Evolutionary conservation across 257 asterid species (phyloP).

Genomic region (Jacaranda copaia): DNA sequence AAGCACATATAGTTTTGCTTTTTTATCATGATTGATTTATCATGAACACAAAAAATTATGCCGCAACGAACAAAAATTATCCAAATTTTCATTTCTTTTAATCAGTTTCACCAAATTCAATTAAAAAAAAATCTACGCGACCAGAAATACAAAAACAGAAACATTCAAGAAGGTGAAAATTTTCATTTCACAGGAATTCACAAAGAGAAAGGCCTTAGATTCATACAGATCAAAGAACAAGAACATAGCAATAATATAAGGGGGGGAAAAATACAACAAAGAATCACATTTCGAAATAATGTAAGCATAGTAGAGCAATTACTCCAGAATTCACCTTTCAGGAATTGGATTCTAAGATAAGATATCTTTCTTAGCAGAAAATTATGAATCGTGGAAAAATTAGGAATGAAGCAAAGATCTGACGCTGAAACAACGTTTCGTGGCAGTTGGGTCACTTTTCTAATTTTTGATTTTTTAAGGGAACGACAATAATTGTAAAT

Average conservation of each 20-base stretch:
- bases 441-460: background rate
- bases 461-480: conserved; percentile 22
- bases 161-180: background rate
- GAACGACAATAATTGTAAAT: background rate
- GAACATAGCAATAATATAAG: background rate
- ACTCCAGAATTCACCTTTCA: conserved; percentile 18
- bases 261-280: background rate
- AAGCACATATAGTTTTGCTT: background rate
- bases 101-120: background rate
- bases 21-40: background rate
- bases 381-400: conserved; percentile 23
- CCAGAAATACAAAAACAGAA: background rate
- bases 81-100: background rate
- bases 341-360: conserved; percentile 1
- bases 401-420: conserved; percentile 22
- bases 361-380: conserved; percentile 18
- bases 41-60: background rate
- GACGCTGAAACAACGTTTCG: conserved; percentile 22
- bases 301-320: background rate
- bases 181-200: background rate
- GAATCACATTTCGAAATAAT: conserved; percentile 16
- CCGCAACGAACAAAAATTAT: background rate
- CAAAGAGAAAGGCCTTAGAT: conserved; percentile 12
- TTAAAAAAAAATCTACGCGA: background rate
- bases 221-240: conserved; percentile 24